Evolutionary conservation across 2,329 filamentous ascomycete species (phyloP), one percentile per base, ranked within the genome.

Genomic region (Fusarium sarcochroum): DNA sequence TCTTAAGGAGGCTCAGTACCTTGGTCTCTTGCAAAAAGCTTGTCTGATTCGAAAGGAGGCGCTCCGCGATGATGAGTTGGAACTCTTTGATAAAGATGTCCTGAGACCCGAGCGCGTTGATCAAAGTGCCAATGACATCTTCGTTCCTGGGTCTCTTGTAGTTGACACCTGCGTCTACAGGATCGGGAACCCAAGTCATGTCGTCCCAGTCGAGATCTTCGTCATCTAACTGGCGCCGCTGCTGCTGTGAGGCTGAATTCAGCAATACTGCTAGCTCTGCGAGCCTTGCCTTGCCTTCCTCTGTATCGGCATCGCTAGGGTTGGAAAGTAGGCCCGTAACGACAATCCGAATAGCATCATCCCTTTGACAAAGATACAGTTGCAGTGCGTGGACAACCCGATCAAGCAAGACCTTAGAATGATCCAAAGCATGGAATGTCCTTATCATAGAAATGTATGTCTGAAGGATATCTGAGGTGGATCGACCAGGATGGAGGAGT

Each of bases 61-160:
- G 90, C 66, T 97, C 93, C 7, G 92, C 93, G n/a, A 99, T 87
- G 42, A 97, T 93, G 53, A 86, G 89, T 75, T 97, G 94, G 66
- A 99, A 91, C 77, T 98, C 95, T 71, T 94, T 97, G 79, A 98
- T 96, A 76, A 98, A 98, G 45, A 91, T 87, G 51, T 98, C 95
- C 70, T 94, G 93, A 18, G 92, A 91, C 14, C 97, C 95, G 70
- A 97, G 92, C 0, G 97, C 89, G 60, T 90, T 91, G 70, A 98
- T 92, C 42, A 99, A 84, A 52, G 94, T 97, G 52, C 94, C 94
- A 58, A 98, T 93, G 14, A 98, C 91, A 78, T 99, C 96, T 68
- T 94, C 92, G 42, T 90, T 92, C 77, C 93, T 97, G 13, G 93
- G 93, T 60, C 94, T 91, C 75, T 92, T 93, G 82, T 97, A 98